Conservation (phyloP, 192 early-diverging fungal species). For the Cladochytrium replicatum region DNA sequence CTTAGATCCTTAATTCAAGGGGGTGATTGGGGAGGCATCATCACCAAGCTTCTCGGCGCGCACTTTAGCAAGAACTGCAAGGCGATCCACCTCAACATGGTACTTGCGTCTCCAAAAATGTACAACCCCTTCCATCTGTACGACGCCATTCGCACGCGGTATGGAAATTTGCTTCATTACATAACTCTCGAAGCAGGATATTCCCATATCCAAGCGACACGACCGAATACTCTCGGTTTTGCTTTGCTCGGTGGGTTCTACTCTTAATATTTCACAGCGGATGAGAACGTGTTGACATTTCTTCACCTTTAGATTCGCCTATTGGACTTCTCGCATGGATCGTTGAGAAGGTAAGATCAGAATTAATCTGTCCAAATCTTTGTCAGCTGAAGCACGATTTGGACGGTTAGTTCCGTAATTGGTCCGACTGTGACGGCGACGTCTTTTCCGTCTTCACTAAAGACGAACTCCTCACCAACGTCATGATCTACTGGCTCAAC, state of each 20-base stretch:
- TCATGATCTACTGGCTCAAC: conserved; percentile 53
- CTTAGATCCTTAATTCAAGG: too few species aligned
- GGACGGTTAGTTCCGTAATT: conserved; percentile 4
- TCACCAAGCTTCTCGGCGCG: conserved; percentile 14
- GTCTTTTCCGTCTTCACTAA: conserved; percentile 13
- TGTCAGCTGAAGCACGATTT: conserved; percentile 14
- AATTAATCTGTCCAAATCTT: too few species aligned
- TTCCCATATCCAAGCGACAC: conserved; percentile 37
- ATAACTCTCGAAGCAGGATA: conserved; percentile 29
- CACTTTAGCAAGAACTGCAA: conserved; percentile 26
- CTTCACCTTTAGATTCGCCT: too few species aligned
- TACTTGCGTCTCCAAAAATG: conserved; percentile 3
- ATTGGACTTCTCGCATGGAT: conserved; percentile 42
- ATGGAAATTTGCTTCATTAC: not conserved
- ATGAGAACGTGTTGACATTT: too few species aligned
- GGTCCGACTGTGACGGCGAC: conserved; percentile 3
- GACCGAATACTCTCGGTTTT: conserved; percentile 42
- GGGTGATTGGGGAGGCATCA: conserved; percentile 8
- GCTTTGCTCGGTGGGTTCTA: conserved; percentile 25
- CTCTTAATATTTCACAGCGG: too few species aligned
- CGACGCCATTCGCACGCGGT: not conserved
- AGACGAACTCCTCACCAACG: conserved; percentile 40
- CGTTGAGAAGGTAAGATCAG: conserved; percentile 40
- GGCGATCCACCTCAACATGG: conserved; percentile 20
- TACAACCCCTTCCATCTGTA: too few species aligned